These are phyloP conservation scores for Eustoma russellianum DNA, from an alignment of 257 asterid species.

Conservation along the genomic window DNA sequence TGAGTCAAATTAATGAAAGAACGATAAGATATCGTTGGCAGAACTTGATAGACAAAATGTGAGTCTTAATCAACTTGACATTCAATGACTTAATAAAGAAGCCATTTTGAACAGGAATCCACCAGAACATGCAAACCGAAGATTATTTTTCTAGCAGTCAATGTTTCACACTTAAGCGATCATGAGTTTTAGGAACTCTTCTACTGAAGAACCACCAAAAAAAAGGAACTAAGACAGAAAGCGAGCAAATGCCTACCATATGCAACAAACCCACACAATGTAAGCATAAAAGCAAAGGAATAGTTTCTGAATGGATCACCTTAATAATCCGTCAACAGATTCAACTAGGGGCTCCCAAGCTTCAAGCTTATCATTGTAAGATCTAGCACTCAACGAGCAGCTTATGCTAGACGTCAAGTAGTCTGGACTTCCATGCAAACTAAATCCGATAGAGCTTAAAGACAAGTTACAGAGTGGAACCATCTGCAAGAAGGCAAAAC, in stretches of 20 bases:
- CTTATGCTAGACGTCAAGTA: constrained; percentile 44
- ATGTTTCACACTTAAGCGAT: too few relatives aligned
- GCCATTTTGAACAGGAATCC: too few relatives aligned
- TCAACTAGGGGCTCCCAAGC: constrained; percentile 99
- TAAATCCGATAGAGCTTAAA: constrained; percentile 60
- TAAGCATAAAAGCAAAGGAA: background rate
- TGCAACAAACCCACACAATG: background rate
- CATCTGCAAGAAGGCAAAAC: constrained; percentile 48
- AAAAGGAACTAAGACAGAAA: background rate
- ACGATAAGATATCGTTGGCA: too few relatives aligned
- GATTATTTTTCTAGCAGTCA: too few relatives aligned
- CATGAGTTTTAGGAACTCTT: too few relatives aligned
- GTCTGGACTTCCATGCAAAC: constrained; percentile 58
- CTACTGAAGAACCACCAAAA: too few relatives aligned
- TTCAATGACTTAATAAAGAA: too few relatives aligned
- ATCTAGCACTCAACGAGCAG: constrained; percentile 76
- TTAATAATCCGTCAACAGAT: constrained; percentile 75
- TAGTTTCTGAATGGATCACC: constrained; percentile 33
- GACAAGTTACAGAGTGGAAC: constrained; percentile 91
- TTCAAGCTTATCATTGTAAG: constrained; percentile 87
- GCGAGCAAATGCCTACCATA: background rate
- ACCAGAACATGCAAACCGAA: too few relatives aligned
- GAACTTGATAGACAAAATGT: too few relatives aligned
- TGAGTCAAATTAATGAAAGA: too few relatives aligned
- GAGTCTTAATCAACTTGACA: too few relatives aligned